Evolutionary conservation across 2,329 filamentous ascomycete genomes (phyloP), one percentile per base, ranked within the genome.

Genomic region (Penicillium hesseltinei): DNA sequence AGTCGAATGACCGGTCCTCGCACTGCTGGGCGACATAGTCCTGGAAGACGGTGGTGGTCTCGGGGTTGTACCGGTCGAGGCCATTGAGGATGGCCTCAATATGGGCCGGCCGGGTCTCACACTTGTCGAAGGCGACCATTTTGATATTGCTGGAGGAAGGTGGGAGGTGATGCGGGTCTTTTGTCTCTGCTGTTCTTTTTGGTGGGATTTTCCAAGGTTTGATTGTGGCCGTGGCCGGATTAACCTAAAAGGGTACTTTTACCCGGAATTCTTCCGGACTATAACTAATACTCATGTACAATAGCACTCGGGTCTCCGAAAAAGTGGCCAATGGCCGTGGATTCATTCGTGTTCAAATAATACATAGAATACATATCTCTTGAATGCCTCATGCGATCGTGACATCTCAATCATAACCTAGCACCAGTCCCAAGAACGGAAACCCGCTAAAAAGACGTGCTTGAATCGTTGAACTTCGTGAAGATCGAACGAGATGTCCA

Each of bases 21-120:
- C 94, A 99, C 81, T 99, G 94, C 78, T 92, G 88, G 73, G 85
- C 84, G 62, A 99, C 88, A 79, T 99, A 99, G 76, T 91, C 89
- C 83, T 99, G 93, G 77, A 99, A 94, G 66, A 90, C 84, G 62
- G 86, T 85, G 49, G 95, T 96, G 51, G 94, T 96, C 82, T 99
- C 94, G 42, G 94, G 94, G 79, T 99, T 99, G 82, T 99, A 99
- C 73, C 94, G 86, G 79, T 99, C 94, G 64, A 99, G 90, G 69
- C 94, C 93, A 80, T 93, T 96, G 74, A 99, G 91, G 73, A 99
- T 97, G 77, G 81, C 83, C 74, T 91, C 89, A 78, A 99, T 95
- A 77, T 94, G 88, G 67, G 94, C 90, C 69, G 94, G 93, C 77
- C 94, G 84, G 78, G 96, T 91, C 70, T 91, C 88, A 81, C 91